Base-by-base conservation (phyloP, 345 rosid species). In the Cardamine chenopodiifolia region DNA sequence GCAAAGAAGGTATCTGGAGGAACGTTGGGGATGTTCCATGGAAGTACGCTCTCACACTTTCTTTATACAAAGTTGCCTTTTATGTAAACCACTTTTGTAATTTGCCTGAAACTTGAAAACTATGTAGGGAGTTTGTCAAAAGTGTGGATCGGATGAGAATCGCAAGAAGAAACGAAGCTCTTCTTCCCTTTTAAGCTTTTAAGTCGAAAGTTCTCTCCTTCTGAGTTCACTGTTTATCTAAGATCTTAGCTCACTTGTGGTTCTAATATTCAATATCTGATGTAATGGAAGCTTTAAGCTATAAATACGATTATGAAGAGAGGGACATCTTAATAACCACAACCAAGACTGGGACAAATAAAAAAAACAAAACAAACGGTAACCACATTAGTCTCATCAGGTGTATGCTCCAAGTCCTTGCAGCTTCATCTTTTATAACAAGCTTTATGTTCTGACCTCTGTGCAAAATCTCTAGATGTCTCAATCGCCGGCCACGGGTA, bases 1-100 rank as follows among this genome's bases (percentile, higher is more conserved):
- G 85, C 83, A 64, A 52, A 13, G 88, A 81, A 22, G 89, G 86
- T 26, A 83, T 77, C 54, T 90, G 93, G 96, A 81, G 85, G 80
- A 72, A 56, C 61, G 89, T 76, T 73, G 91, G 88, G 29, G 90
- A 86, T 72, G 88, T 85, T 28, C 88, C 91, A 17, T 86, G 93
- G 93, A 87, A 74, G 91, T 86, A 80, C 63, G 88, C 56, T 66
- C 49, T 70, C 49, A 34, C 7, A 54, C 44, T 58, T 45, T 15
- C 13, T 76, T 4, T 35, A n/a, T 52, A 34, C 32, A 28, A 10
- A 39, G 50, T 67, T 7, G 31, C 31, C 37, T 25, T 47, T 32
- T 29, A 14, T 42, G 58, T 8, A 19, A 45, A 19, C 67, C 42
- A 49, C 26, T 35, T 20, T 18, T 49, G 29, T 45, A 26, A 65